phyloP scores from a whole-genome alignment of 73 alveolate genomes.

The Paramecium primaurelia region DNA sequence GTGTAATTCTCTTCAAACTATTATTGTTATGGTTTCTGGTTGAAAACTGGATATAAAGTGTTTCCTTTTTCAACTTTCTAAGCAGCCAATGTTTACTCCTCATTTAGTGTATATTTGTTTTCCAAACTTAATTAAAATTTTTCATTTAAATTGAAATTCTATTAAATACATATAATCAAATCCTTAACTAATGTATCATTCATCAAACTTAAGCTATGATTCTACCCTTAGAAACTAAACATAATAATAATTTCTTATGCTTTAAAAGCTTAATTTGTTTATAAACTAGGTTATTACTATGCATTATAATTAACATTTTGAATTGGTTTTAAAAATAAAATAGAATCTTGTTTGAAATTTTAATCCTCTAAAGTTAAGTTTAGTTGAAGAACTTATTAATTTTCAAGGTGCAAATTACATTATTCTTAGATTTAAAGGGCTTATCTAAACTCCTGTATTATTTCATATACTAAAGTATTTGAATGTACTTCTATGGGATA shows the following conservation, averaged over 20 bases:
- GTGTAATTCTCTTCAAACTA: not conserved
- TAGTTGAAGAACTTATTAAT: not conserved
- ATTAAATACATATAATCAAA: not conserved
- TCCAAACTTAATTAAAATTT: not conserved
- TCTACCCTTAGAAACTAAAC: no score
- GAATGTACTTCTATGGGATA: not conserved
- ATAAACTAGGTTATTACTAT: not conserved
- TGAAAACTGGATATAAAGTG: not conserved
- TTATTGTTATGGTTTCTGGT: not conserved
- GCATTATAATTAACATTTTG: not conserved
- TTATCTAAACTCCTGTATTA: no score
- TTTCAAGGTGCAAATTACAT: not conserved
- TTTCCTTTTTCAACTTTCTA: not conserved
- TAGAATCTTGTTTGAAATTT: not conserved
- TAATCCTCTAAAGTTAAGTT: not conserved
- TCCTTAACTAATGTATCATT: not conserved
- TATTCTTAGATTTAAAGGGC: not conserved
- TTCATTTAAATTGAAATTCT: not conserved
- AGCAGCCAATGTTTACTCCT: not conserved
- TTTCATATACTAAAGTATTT: not conserved
- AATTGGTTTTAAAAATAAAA: not conserved
- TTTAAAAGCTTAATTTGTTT: not conserved
- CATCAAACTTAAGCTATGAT: not conserved
- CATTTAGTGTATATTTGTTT: not conserved
- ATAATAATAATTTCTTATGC: not conserved